Evolutionary conservation across 2,329 filamentous ascomycete species (phyloP).

Genomic region (Coleophoma crateriformis): DNA sequence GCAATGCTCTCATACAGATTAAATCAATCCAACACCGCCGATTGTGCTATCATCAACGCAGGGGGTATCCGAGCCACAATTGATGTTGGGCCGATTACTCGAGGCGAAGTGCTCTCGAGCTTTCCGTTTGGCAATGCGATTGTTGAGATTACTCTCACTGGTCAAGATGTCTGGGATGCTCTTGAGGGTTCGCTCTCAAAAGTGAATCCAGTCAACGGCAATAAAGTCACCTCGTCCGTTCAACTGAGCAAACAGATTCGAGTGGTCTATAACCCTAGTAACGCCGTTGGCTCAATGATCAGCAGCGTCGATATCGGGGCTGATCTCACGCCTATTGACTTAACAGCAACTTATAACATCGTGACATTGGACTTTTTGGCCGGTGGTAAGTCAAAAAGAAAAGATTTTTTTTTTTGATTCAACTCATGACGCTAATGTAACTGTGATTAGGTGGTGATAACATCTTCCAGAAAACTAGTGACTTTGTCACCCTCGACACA

Average conservation of each 20-base stretch:
- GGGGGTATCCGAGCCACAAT: constrained; percentile 61
- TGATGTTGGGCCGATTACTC: constrained; percentile 53
- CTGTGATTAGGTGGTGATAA: constrained; percentile 46
- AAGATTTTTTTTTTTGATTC: too few relatives aligned
- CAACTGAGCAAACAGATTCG: constrained; percentile 53
- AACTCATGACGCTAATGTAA: neutral
- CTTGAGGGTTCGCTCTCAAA: constrained; percentile 53
- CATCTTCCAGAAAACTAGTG: constrained; percentile 37
- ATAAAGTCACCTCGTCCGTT: constrained; percentile 50
- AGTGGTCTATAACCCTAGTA: constrained; percentile 50
- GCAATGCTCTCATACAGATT: constrained; percentile 57
- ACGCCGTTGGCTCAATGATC: constrained; percentile 42
- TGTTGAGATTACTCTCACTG: constrained; percentile 48
- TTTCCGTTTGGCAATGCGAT: constrained; percentile 64
- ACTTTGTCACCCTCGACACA: constrained; percentile 43
- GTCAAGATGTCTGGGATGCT: constrained; percentile 47
- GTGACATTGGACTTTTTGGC: constrained; percentile 60
- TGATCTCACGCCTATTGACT: constrained; percentile 34
- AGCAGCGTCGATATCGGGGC: constrained; percentile 45
- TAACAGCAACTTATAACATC: constrained; percentile 44
- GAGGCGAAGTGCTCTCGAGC: constrained; percentile 56
- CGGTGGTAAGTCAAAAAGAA: constrained; percentile 27
- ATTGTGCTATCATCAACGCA: constrained; percentile 52
- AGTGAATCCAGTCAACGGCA: constrained; percentile 48
- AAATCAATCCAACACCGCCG: constrained; percentile 33